These are phyloP conservation scores for Acacia concinna DNA, from an alignment of 331 rosid genomes.

Conservation along the genomic window DNA sequence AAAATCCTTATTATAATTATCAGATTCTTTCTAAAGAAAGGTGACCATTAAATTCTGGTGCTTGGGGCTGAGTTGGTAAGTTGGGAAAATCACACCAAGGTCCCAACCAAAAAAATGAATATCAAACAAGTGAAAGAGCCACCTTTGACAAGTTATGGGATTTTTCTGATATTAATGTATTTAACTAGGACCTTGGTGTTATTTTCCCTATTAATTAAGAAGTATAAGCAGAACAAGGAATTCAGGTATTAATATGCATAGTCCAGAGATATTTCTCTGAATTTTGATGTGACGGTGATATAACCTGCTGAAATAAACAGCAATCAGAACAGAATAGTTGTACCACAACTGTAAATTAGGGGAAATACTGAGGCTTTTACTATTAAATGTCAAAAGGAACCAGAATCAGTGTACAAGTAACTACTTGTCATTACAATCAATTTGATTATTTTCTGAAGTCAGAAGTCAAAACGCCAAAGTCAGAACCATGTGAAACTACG, in stretches of 20 bases:
- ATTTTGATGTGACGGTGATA: not conserved
- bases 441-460: not conserved
- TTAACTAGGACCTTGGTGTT: too few relatives aligned
- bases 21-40: not conserved
- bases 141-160: too few relatives aligned
- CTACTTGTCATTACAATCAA: not conserved
- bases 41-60: not conserved
- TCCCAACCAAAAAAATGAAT: too few relatives aligned
- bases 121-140: too few relatives aligned
- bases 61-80: not conserved
- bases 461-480: not conserved
- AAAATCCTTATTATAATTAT: slow-evolving; percentile 1
- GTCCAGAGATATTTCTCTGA: not conserved
- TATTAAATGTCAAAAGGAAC: not conserved
- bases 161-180: too few relatives aligned
- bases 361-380: not conserved
- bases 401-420: not conserved
- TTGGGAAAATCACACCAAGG: too few relatives aligned
- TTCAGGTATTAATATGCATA: not conserved
- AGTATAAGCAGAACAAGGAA: not conserved
- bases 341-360: not conserved
- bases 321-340: not conserved
- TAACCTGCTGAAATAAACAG: not conserved
- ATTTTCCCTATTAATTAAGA: too few relatives aligned
- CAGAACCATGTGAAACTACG: not conserved